Percentiles rank a stretch among this genome's conserved stretches.
These are phyloP conservation scores for Candida incommunis DNA, from an alignment of 805 yeast species.

Conservation along the genomic window DNA sequence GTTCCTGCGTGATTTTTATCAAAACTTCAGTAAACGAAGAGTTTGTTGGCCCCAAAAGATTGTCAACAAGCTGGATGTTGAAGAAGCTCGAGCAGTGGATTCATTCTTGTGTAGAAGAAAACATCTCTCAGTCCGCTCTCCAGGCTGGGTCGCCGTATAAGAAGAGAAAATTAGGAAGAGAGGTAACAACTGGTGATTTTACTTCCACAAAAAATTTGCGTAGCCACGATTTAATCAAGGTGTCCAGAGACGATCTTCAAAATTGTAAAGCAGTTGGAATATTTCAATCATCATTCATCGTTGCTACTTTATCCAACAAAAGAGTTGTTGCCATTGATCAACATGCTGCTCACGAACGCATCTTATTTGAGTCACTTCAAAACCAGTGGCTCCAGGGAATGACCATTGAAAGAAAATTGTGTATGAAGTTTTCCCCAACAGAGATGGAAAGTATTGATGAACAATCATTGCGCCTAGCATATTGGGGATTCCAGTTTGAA, in stretches of 20 bases:
- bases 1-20: neutral
- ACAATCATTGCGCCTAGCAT: neutral
- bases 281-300: conserved; percentile 29
- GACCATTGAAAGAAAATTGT: conserved; percentile 8
- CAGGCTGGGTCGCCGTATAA: neutral
- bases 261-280: conserved; percentile 9
- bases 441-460: neutral
- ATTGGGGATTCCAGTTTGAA: neutral
- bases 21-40: neutral
- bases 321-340: conserved; percentile 47
- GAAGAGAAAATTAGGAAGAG: neutral
- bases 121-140: neutral
- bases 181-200: too few species aligned
- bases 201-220: neutral
- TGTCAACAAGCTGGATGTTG: neutral
- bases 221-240: neutral
- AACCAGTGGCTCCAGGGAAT: neutral
- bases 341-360: conserved; percentile 76
- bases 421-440: neutral
- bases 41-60: neutral
- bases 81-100: neutral
- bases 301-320: conserved; percentile 22
- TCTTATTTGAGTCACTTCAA: conserved; percentile 38
- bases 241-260: conserved; percentile 5
- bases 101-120: neutral